Evolutionary conservation across 371 early-diverging fungal genomes (phyloP).

Genomic region (Syncephalis fuscata): DNA sequence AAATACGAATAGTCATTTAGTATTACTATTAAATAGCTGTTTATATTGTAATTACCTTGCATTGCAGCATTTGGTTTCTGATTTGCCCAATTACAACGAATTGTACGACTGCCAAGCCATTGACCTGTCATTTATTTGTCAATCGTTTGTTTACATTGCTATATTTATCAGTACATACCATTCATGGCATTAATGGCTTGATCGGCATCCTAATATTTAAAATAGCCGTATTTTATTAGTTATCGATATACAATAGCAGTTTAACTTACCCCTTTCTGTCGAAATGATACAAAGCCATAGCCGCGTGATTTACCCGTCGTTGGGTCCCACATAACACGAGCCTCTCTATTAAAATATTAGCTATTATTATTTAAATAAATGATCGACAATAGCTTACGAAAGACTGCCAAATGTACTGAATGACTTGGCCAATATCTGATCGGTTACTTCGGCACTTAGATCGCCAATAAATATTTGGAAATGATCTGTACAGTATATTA

Average conservation of each 20-base stretch:
- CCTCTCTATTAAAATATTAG: conserved; percentile 30
- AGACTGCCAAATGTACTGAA: conserved; percentile 53
- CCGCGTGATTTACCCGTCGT: conserved; percentile 67
- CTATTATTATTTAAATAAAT: background rate
- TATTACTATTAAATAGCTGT: background rate
- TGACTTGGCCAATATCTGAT: conserved; percentile 45
- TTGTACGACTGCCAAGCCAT: conserved; percentile 31
- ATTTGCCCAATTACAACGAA: conserved; percentile 67
- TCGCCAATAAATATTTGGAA: conserved; percentile 76
- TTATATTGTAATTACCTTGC: background rate
- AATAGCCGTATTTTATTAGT: background rate
- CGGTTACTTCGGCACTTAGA: conserved; percentile 59
- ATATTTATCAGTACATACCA: conserved; percentile 15
- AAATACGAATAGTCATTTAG: background rate
- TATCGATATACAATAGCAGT: background rate
- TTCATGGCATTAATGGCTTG: conserved; percentile 66
- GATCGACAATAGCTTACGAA: conserved; percentile 31
- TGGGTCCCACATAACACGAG: conserved; percentile 72
- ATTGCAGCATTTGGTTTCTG: conserved; percentile 30
- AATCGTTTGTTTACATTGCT: background rate
- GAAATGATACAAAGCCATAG: conserved; percentile 70
- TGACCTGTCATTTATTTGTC: conserved; percentile 10
- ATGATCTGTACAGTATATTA: conserved; percentile 23
- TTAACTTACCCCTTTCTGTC: conserved; percentile 33
- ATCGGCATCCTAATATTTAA: conserved; percentile 42